Base-by-base conservation (phyloP, 31 red algal species). In the Endocladia muricata region DNA sequence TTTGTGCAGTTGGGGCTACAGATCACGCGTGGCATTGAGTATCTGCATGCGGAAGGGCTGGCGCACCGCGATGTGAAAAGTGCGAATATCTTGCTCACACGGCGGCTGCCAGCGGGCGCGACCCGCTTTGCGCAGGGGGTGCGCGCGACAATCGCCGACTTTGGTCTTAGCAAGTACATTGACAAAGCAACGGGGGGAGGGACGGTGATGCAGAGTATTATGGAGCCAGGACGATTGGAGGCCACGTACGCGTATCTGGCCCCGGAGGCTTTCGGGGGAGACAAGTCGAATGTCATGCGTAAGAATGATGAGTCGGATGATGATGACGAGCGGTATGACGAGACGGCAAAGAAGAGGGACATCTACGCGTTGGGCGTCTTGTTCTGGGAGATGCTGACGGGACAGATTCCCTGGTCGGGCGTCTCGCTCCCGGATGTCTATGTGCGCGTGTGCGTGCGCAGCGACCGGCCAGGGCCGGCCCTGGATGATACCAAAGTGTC, bases 21-120 rank as follows among this genome's bases (percentile, higher is more conserved):
- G 22, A 71, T 92, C 39, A 74, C 89, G 3, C 57, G 74, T 26
- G 81, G 81, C 36, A 85, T 92, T 44, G 73, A 79, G 28, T 92
- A 92, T 67, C 75, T 92, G 3, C 89, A 92, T 74, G 81, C 56
- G 3, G 79, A 92, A 43, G 89, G 89, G 11, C 69, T 84, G 13
- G 80, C 79, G 21, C 80, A 92, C 76, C 67, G 89, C 56, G 79
- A 92, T 66, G 76, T 92, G 26, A 92, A 92, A 75, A 79, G 72
- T 37, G 81, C 81, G 19, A 92, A 92, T 54, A 84, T 84, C 76
- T 62, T 85, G 2, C 74, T 92, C 29, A 85, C 79, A 25, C 68
- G 85, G 49, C 40, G 70, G 49, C 66, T 84, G 23, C 63, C 70
- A 35, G 37, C 37, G 21, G 15, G 33, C 0, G 37, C 0, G 28